Conservation (phyloP, 345 rosid genomes). For the Eucalyptus polybractea region DNA sequence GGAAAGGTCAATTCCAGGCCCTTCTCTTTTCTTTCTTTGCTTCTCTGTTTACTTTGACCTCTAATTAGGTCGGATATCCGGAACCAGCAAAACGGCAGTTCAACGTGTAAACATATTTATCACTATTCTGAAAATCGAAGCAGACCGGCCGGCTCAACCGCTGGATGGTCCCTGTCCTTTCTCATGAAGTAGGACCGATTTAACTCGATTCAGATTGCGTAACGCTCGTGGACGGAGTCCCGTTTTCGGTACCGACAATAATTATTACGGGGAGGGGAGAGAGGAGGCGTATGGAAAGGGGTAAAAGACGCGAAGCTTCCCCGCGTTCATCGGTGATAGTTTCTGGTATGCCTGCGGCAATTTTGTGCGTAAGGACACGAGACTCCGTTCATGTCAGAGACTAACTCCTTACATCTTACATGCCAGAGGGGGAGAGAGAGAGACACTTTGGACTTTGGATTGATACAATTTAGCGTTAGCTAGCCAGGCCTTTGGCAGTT, state of each 20-base stretch:
- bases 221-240: not conserved
- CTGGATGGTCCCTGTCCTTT: not conserved
- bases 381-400: not conserved
- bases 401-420: not conserved
- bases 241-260: not conserved
- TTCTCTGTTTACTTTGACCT: not conserved
- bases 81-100: not conserved
- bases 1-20: not conserved
- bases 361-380: not conserved
- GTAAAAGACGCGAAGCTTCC: not conserved
- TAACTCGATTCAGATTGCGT: not conserved
- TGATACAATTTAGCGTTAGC: not conserved
- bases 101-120: not conserved
- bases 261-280: not conserved
- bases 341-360: not conserved
- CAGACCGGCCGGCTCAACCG: not conserved
- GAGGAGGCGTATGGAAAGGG: not conserved
- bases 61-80: not conserved
- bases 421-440: not conserved
- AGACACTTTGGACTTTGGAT: not conserved
- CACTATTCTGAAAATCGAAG: not conserved
- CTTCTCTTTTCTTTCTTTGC: not conserved
- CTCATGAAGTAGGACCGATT: not conserved
- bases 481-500: slow-evolving; percentile 23
- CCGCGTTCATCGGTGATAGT: not conserved